Percentiles rank a stretch among this genome's conserved stretches.
Evolutionary conservation across 1,139 yeast species (phyloP).

Genomic region (Candida frijolesensis): DNA sequence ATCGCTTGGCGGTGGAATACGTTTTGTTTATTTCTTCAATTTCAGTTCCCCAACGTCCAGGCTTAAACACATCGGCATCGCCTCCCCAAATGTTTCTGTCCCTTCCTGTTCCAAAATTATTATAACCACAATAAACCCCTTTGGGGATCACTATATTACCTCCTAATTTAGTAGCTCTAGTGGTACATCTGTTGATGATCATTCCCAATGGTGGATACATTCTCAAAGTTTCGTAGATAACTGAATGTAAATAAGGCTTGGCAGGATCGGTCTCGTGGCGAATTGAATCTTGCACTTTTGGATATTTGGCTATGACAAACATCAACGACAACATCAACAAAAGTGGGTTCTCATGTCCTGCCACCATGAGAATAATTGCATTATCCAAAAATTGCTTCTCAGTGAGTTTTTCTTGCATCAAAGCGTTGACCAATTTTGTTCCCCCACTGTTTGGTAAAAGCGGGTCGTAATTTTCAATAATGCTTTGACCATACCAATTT

Average conservation of each 20-base stretch:
- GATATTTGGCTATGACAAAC: constrained; percentile 47
- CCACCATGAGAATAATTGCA: constrained; percentile 57
- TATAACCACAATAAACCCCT: constrained; percentile 59
- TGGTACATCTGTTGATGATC: constrained; percentile 54
- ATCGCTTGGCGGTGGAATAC: constrained; percentile 48
- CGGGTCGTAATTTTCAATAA: constrained; percentile 9
- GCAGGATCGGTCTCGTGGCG: constrained; percentile 26
- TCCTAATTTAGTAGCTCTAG: constrained; percentile 41
- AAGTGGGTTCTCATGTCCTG: constrained; percentile 70
- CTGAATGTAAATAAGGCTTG: constrained; percentile 24
- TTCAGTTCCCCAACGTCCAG: constrained; percentile 58
- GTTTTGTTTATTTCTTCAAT: constrained; percentile 36
- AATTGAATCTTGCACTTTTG: constrained; percentile 35
- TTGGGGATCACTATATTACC: constrained; percentile 48
- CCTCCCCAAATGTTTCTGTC: constrained; percentile 52
- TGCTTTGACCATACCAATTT: constrained; percentile 28
- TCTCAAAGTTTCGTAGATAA: constrained; percentile 55
- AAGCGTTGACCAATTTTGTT: constrained; percentile 39
- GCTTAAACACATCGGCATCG: constrained; percentile 49
- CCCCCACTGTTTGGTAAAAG: constrained; percentile 21
- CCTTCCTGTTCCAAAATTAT: constrained; percentile 58
- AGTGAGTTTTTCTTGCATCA: constrained; percentile 35
- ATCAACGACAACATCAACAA: constrained; percentile 51
- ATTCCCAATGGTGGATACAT: constrained; percentile 62
- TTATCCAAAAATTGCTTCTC: constrained; percentile 56